Conservation (phyloP, 768 basidiomycete species). For the Suillus decipiens region DNA sequence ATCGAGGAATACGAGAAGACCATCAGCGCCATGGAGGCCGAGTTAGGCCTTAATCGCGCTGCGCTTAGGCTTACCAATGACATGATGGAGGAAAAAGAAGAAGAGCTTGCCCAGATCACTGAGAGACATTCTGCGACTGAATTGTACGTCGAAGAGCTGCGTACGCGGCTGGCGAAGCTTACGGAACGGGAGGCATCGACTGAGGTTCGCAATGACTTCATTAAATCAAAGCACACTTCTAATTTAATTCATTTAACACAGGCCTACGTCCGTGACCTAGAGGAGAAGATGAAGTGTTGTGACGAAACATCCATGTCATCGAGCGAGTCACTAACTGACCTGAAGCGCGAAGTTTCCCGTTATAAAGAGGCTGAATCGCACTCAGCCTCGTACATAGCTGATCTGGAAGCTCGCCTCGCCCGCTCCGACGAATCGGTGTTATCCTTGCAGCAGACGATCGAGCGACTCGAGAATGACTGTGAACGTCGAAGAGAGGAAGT, state of each 20-base stretch:
- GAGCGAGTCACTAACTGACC: slow-evolving; percentile 76
- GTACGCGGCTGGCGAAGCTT: slow-evolving; percentile 76
- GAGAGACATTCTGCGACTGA: slow-evolving; percentile 79
- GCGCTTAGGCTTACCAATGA: slow-evolving; percentile 91
- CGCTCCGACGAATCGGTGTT: slow-evolving; percentile 79
- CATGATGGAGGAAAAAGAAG: slow-evolving; percentile 89
- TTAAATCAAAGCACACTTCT: slow-evolving; percentile 7
- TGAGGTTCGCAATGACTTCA: slow-evolving; percentile 54
- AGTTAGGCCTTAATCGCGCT: slow-evolving; percentile 83
- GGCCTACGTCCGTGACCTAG: slow-evolving; percentile 93
- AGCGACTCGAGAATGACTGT: slow-evolving; percentile 74
- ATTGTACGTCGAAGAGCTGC: slow-evolving; percentile 85
- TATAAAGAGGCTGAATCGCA: slow-evolving; percentile 76
- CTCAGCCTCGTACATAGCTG: slow-evolving; percentile 78
- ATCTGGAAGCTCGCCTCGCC: slow-evolving; percentile 80
- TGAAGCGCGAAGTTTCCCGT: slow-evolving; percentile 79
- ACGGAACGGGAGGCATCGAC: slow-evolving; percentile 88
- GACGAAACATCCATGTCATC: slow-evolving; percentile 79
- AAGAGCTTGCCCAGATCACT: slow-evolving; percentile 63
- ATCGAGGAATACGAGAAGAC: slow-evolving; percentile 99
- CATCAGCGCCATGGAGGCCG: slow-evolving; percentile 91
- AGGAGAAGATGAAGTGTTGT: slow-evolving; percentile 85
- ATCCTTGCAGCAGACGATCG: slow-evolving; percentile 67
- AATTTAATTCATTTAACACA: slow-evolving; percentile 32
- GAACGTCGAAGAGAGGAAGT: slow-evolving; percentile 75